phyloP scores from a whole-genome alignment of 2,329 filamentous ascomycete species.

The Neoascochyta sp. region DNA sequence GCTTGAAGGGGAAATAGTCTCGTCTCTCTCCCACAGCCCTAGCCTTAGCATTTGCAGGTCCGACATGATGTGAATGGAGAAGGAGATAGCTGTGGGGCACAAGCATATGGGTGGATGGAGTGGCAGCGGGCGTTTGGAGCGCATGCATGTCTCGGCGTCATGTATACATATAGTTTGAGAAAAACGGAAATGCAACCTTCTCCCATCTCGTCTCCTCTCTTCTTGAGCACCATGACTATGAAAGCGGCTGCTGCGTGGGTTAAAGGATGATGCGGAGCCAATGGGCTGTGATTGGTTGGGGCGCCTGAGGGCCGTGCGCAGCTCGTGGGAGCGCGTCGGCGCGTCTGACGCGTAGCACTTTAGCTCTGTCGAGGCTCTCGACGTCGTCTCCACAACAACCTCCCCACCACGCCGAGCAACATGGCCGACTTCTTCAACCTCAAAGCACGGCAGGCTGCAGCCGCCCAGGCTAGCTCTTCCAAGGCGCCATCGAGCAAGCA shows the following conservation, averaged over 20 bases:
- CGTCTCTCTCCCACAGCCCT: constrained; percentile 12
- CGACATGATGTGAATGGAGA: constrained; percentile 11
- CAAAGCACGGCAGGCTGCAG: constrained; percentile 74
- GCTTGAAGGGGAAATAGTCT: constrained; percentile 41
- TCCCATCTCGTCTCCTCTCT: too few species aligned
- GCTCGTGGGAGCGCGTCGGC: too few species aligned
- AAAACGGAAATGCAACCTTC: too few species aligned
- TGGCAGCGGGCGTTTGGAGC: constrained; percentile 1
- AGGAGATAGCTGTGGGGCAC: constrained; percentile 1
- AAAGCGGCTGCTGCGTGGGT: too few species aligned
- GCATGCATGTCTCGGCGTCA: constrained; percentile 9
- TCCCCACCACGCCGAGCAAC: constrained; percentile 6
- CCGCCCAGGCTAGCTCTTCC: constrained; percentile 66
- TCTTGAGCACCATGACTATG: too few species aligned
- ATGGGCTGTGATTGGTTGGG: constrained; percentile 15
- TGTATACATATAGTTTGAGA: too few species aligned
- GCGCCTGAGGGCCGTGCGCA: constrained; percentile 18
- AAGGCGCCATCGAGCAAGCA: constrained; percentile 63
- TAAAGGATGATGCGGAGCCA: constrained; percentile 3
- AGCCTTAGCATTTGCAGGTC: constrained; percentile 19
- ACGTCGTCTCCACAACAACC: constrained; percentile 9
- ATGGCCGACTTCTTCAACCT: constrained; percentile 97
- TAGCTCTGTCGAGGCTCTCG: constrained; percentile 14
- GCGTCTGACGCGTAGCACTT: constrained; percentile 35
- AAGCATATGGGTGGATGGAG: constrained; percentile 4